Conservation (phyloP, 805 yeast genomes). For the Ogataea trehaloabstinens region DNA sequence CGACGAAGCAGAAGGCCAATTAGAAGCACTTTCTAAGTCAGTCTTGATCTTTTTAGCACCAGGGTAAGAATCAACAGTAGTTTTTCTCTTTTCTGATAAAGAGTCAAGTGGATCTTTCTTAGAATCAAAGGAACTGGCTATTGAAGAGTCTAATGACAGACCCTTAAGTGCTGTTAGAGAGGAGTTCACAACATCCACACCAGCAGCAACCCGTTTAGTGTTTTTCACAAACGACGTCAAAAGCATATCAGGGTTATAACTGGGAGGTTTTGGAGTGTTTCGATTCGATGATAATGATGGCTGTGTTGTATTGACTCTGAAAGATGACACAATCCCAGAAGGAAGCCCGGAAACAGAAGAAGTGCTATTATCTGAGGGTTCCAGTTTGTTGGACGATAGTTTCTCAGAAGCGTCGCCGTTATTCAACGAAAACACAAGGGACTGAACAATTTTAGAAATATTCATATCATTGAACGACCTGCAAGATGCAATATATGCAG, state of each 20-base stretch:
- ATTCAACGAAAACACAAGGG: constrained; percentile 18
- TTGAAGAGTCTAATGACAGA: constrained; percentile 9
- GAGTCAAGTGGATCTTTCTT: constrained; percentile 5
- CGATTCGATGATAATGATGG: constrained; percentile 2
- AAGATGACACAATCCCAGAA: constrained; percentile 30
- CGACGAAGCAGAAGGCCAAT: background rate
- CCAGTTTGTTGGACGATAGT: background rate
- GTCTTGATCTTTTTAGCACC: constrained; percentile 8
- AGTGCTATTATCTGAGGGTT: constrained; percentile 23
- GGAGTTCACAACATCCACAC: constrained; percentile 3
- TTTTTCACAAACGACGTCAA: constrained; percentile 19
- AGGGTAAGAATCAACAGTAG: background rate
- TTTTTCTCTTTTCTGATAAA: constrained; percentile 21
- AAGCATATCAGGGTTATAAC: constrained; percentile 20
- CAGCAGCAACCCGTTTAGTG: constrained; percentile 6
- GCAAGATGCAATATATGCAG: constrained; percentile 33
- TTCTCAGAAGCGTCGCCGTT: constrained; percentile 3
- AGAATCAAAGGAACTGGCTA: background rate
- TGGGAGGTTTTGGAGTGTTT: constrained; percentile 15
- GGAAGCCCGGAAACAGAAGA: constrained; percentile 27
- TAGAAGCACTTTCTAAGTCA: constrained; percentile 5
- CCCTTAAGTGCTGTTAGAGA: constrained; percentile 7
- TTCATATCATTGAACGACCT: constrained; percentile 16
- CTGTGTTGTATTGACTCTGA: constrained; percentile 19
- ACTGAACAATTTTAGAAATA: constrained; percentile 18